phyloP scores from a whole-genome alignment of 164 flowering plant species.

The Stephania japonica region DNA sequence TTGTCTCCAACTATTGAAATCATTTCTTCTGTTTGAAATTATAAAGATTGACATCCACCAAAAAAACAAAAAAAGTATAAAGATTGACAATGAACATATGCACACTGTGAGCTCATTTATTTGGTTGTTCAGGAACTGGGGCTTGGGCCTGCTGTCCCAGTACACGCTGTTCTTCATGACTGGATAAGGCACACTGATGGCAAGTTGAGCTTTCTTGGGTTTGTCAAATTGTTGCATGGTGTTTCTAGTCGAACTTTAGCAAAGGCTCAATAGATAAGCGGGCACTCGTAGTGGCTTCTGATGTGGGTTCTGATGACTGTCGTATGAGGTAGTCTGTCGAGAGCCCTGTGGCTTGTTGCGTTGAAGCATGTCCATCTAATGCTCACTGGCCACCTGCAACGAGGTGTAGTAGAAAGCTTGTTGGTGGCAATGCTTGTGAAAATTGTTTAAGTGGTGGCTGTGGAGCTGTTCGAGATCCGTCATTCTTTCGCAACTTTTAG shows the following conservation, averaged over 20 bases:
- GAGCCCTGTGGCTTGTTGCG: background rate
- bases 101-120: background rate
- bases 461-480: background rate
- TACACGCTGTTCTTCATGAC: slow-evolving; percentile 83
- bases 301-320: background rate
- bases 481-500: background rate
- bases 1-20: background rate
- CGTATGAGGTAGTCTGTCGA: background rate
- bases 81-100: background rate
- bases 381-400: background rate
- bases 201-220: slow-evolving; percentile 92
- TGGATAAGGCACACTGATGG: slow-evolving; percentile 94
- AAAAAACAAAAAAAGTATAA: too few relatives aligned
- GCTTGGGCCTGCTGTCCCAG: slow-evolving; percentile 75
- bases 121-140: slow-evolving; percentile 70
- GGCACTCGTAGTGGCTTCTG: background rate
- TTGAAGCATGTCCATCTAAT: background rate
- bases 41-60: background rate
- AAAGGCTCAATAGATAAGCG: slow-evolving; percentile 34
- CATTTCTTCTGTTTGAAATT: background rate
- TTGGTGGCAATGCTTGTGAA: background rate
- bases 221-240: slow-evolving; percentile 82
- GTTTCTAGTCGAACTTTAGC: slow-evolving; percentile 53
- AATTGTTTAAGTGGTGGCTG: background rate
- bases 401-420: background rate